These are phyloP conservation scores for Lichtheimia corymbifera DNA, from an alignment of 371 early-diverging fungal genomes.

Conservation along the genomic window DNA sequence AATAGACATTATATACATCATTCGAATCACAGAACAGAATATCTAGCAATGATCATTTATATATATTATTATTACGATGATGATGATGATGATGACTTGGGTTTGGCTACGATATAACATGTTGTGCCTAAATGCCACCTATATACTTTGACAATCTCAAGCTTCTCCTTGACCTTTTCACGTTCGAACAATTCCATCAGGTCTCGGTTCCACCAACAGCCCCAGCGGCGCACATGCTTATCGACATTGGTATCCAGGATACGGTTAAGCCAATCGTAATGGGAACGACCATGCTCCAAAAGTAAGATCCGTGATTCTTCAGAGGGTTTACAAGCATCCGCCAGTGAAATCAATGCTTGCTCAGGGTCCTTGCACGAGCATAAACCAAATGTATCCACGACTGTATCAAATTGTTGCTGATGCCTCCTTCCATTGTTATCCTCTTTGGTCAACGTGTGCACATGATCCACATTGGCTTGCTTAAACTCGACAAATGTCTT, in stretches of 20 bases:
- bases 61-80: not conserved
- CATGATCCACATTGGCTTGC: slow-evolving; percentile 35
- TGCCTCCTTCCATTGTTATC: not conserved
- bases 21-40: too few species aligned
- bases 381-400: slow-evolving; percentile 82
- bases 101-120: slow-evolving; percentile 62
- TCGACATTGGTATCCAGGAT: slow-evolving; percentile 70
- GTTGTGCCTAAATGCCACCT: slow-evolving; percentile 86
- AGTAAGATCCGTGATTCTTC: slow-evolving; percentile 66
- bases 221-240: slow-evolving; percentile 78
- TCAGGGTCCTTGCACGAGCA: slow-evolving; percentile 78
- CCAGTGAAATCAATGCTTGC: slow-evolving; percentile 63
- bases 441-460: not conserved
- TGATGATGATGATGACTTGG: slow-evolving; percentile 17
- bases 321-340: slow-evolving; percentile 52
- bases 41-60: too few species aligned
- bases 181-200: slow-evolving; percentile 62
- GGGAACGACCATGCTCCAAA: slow-evolving; percentile 78
- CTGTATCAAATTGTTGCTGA: slow-evolving; percentile 61
- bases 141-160: slow-evolving; percentile 59
- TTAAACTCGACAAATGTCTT: slow-evolving; percentile 30
- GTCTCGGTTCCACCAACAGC: slow-evolving; percentile 90
- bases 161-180: slow-evolving; percentile 53
- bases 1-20: too few species aligned
- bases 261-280: slow-evolving; percentile 67